Percentiles rank a stretch among this genome's conserved stretches.
phyloP scores from a whole-genome alignment of 2,329 filamentous ascomycete species.

The Trichoderma polysporum region DNA sequence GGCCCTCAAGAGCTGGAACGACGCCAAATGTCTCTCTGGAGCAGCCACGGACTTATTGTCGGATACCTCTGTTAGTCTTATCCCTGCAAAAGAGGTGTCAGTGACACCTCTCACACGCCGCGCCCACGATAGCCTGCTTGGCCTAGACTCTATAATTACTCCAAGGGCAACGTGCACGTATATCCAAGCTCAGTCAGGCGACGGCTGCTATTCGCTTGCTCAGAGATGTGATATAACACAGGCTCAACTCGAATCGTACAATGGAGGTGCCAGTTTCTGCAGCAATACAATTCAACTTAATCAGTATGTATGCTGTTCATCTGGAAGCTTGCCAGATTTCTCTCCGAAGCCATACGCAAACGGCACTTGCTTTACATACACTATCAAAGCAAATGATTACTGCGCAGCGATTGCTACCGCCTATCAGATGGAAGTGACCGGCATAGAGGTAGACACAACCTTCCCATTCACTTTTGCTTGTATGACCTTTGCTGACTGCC shows the following conservation, averaged over 20 bases:
- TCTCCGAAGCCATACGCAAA: slow-evolving; percentile 36
- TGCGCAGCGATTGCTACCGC: slow-evolving; percentile 36
- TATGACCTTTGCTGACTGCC: no score
- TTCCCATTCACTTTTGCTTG: no score
- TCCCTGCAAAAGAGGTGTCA: not conserved
- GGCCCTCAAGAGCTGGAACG: not conserved
- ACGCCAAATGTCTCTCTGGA: not conserved
- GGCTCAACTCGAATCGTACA: not conserved
- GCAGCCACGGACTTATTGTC: not conserved
- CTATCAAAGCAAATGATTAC: slow-evolving; percentile 32
- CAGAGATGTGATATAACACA: not conserved
- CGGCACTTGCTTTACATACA: slow-evolving; percentile 38
- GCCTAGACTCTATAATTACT: not conserved
- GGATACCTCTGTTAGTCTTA: not conserved
- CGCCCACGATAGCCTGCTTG: not conserved
- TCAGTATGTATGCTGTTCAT: slow-evolving; percentile 41
- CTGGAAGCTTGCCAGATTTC: slow-evolving; percentile 37
- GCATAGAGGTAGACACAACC: no score
- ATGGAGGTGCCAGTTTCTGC: no score
- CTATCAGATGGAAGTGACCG: no score
- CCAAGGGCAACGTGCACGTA: not conserved
- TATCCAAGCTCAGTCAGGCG: not conserved
- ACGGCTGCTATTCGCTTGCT: not conserved
- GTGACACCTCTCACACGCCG: no score
- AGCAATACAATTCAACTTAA: no score